Percentiles rank a stretch among this genome's conserved stretches.
These are phyloP conservation scores for Diaporthe amygdali DNA, from an alignment of 2,329 filamentous ascomycete genomes.

Conservation along the genomic window DNA sequence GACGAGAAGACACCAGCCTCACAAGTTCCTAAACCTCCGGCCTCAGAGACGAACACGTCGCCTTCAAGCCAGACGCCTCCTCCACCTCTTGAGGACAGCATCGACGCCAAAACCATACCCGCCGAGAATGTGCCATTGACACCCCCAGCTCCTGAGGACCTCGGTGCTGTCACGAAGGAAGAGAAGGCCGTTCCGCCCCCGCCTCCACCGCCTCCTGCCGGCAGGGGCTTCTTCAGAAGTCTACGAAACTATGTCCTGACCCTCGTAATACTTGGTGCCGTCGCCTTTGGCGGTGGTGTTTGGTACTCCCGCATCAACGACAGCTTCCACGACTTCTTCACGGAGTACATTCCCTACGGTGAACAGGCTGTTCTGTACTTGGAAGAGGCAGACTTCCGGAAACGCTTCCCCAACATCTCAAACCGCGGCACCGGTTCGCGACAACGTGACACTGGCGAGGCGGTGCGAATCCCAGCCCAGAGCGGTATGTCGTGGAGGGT, in stretches of 20 bases:
- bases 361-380: constrained; percentile 95
- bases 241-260: constrained; percentile 80
- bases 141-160: constrained; percentile 42
- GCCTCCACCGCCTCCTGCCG: constrained; percentile 43
- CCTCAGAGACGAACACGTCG: constrained; percentile 57
- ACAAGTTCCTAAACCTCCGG: constrained; percentile 55
- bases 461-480: constrained; percentile 83
- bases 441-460: constrained; percentile 63
- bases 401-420: constrained; percentile 69
- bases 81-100: constrained; percentile 38
- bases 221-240: constrained; percentile 70
- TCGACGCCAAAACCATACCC: constrained; percentile 44
- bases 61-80: constrained; percentile 48
- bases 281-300: constrained; percentile 86
- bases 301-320: constrained; percentile 94
- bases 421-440: constrained; percentile 54
- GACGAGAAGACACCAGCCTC: constrained; percentile 57
- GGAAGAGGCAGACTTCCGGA: constrained; percentile 92
- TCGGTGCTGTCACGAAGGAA: constrained; percentile 8
- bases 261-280: constrained; percentile 74
- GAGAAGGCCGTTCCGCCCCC: constrained; percentile 39
- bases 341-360: constrained; percentile 92
- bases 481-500: constrained; percentile 86
- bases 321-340: constrained; percentile 98
- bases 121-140: constrained; percentile 45